Base-by-base conservation (phyloP, 2,329 filamentous ascomycete species). In the Apiospora hydei region DNA sequence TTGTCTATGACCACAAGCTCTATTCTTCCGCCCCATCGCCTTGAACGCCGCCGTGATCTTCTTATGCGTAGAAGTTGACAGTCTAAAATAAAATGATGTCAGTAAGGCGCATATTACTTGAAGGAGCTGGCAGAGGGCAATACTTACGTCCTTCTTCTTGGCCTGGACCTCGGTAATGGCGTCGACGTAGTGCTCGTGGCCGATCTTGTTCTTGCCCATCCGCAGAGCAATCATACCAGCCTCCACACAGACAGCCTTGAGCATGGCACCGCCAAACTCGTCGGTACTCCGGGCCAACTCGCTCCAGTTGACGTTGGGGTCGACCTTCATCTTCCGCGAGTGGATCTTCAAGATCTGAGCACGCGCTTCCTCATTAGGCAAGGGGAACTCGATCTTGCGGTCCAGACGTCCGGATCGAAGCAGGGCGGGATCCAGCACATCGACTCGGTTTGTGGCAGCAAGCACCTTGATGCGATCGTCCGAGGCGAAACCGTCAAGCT, bases 201-300 rank as follows among this genome's bases (percentile, higher is more conserved):
- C 93, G 80, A 99, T 96, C 89, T 98, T 98, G 85, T 92, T 95
- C 88, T 97, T 95, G 74, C 96, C 96, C 82, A 92, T 94, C 77
- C 96, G 90, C 80, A 99, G 87, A 41, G 96, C 96, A 85, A 99
- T 99, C 96, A 99, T 99, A 81, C 96, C 96, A 69, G 96, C 96
- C 86, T 99, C 96, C 38, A 99, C 96, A 83, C 96, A 99, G 30
- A 99, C 96, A 61, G 96, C 96, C 89, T 99, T 99, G 77, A 99
- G 86, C 91, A 97, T 96, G 73, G 96, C 96, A 81, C 96, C 96
- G 73, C 96, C 96, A 82, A 99, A 99, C 85, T 99, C 96, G 82
- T 99, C 96, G 24, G 96, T 99, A 85, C 95, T 98, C 80, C 96
- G 91, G 10, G 96, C 96, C 85, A 99, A 83, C 83, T 99, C 96